Evolutionary conservation across 306 rosid genomes (phyloP), one percentile per base, ranked within the genome.

Genomic region (Cyclanthera cordifolia): DNA sequence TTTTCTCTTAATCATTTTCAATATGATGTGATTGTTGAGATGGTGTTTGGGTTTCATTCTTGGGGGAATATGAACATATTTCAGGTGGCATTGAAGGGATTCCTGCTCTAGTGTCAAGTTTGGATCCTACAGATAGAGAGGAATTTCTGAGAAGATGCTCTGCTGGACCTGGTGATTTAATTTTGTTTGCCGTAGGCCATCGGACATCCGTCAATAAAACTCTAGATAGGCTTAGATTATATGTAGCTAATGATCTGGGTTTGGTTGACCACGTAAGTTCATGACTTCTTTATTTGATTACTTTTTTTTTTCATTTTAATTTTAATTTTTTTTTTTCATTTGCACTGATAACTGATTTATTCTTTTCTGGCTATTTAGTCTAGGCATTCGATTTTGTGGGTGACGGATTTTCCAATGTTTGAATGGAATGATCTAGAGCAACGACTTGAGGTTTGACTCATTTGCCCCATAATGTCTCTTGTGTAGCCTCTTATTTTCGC

Each of bases 391-490:
- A 80, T 93, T 83, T 75, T 93, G 67, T 93, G 98, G 98, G 85
- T 93, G 74, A 89, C 95, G 0, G 96, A 89, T 79, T 93, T 93
- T 73, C 98, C 98, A 13, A 89, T 93, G 98, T 93, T 93, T 41
- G 96, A 93, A 79, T 93, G 98, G 98, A 93, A 93, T 76, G 98
- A 89, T 50, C 45, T 69, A 27, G 98, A 93, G 81, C 89, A 85
- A 75, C 83, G 96, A 84, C 81, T 93, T 49, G 98, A 93, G 98
- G 98, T 93, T 55, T 14, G 81, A 80, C 77, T 46, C 5, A 34
- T 39, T 43, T 73, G 53, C 14, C 41, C 41, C 47, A 63, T 27
- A 60, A 50, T 69, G 64, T 67, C 24, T 6, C 61, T 30, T 27
- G 7, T 24, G 65, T 48, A 46, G 69, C 37, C 2, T 65, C 52